phyloP scores from a whole-genome alignment of 331 rosid species.

The Malus hybrid region DNA sequence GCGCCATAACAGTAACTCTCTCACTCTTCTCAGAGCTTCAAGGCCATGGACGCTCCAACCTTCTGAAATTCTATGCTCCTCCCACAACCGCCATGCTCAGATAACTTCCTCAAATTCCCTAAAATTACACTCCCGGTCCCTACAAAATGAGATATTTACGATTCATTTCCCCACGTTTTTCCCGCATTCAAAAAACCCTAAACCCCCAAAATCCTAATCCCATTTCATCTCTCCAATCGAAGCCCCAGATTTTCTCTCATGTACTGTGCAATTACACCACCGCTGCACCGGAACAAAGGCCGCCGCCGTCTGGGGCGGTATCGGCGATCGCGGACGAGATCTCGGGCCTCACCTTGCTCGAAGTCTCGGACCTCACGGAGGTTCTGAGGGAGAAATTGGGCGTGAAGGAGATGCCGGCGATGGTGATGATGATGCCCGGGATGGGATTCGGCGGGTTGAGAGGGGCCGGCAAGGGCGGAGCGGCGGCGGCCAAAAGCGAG shows the following conservation, averaged over 20 bases:
- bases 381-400: slow-evolving; percentile 51
- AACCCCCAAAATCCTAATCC: slow-evolving; percentile 16
- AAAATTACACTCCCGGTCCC: background rate
- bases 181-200: slow-evolving; percentile 28
- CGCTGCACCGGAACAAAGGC: slow-evolving; percentile 24
- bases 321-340: slow-evolving; percentile 51
- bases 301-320: slow-evolving; percentile 24
- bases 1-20: background rate
- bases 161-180: slow-evolving; percentile 22
- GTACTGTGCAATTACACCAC: slow-evolving; percentile 14
- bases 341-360: slow-evolving; percentile 42
- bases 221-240: background rate
- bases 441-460: slow-evolving; percentile 44
- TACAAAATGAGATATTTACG: slow-evolving; percentile 40
- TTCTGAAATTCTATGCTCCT: background rate
- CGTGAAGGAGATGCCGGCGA: slow-evolving; percentile 47
- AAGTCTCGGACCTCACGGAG: slow-evolving; percentile 60
- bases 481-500: slow-evolving; percentile 25
- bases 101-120: background rate
- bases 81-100: slow-evolving; percentile 3
- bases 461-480: slow-evolving; percentile 26
- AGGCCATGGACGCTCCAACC: slow-evolving; percentile 19
- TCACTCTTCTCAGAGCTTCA: background rate
- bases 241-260: background rate
- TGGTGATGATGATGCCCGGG: slow-evolving; percentile 72